phyloP scores from a whole-genome alignment of 2,329 filamentous ascomycete species.

The Botryotinia convoluta region DNA sequence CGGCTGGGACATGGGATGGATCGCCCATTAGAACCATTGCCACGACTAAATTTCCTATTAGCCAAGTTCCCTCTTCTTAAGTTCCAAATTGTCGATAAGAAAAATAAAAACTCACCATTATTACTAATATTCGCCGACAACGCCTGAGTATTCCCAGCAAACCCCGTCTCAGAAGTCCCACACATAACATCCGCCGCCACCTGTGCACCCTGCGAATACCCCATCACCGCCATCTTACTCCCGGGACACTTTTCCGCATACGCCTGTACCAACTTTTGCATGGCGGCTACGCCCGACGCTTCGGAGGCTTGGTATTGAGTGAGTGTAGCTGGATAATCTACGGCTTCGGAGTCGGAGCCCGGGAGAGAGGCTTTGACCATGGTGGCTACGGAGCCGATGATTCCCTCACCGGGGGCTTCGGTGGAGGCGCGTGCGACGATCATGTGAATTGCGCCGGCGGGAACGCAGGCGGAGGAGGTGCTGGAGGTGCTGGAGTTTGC shows the following conservation, averaged over 20 bases:
- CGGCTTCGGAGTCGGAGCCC: conserved; percentile 38
- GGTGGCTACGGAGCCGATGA: conserved; percentile 37
- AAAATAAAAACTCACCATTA: background rate
- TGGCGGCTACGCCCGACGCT: conserved; percentile 36
- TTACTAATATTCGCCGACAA: background rate
- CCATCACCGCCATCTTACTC: conserved; percentile 35
- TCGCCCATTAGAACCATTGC: conserved; percentile 42
- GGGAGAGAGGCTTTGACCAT: conserved; percentile 36
- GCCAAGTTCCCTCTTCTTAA: background rate
- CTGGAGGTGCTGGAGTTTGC: background rate
- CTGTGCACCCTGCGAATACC: conserved; percentile 33
- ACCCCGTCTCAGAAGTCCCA: conserved; percentile 20
- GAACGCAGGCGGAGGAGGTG: background rate
- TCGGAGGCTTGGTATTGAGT: conserved; percentile 35
- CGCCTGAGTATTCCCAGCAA: conserved; percentile 19
- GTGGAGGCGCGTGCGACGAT: conserved; percentile 41
- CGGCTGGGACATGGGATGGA: conserved; percentile 36
- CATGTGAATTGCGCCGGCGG: conserved; percentile 33
- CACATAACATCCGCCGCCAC: conserved; percentile 37
- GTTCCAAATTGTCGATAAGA: no score
- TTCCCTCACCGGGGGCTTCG: conserved; percentile 39
- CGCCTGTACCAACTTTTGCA: conserved; percentile 34
- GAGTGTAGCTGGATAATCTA: conserved; percentile 38
- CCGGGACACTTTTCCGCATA: conserved; percentile 37
- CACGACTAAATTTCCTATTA: conserved; percentile 30